Conservation (phyloP, 2,329 filamentous ascomycete species). For the Lachnellula occidentalis region DNA sequence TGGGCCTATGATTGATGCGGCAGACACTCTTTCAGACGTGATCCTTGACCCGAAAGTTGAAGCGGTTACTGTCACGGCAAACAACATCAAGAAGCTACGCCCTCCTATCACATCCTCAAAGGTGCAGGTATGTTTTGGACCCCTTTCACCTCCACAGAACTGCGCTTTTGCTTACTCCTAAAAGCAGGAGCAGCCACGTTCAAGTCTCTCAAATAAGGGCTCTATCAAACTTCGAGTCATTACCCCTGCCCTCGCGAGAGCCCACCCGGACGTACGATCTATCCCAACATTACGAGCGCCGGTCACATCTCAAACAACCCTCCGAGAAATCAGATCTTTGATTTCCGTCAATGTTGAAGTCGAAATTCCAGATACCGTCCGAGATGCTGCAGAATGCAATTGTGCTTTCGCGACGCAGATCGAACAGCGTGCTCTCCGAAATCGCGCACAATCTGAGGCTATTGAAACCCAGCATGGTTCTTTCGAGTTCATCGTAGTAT, state of each 20-base stretch:
- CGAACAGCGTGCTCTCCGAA: not conserved
- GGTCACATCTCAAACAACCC: not conserved
- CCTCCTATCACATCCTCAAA: no score
- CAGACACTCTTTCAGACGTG: not conserved
- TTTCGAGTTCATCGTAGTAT: not conserved
- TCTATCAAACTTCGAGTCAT: not conserved
- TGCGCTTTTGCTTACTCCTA: not conserved
- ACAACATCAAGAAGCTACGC: not conserved
- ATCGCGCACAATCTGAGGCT: not conserved
- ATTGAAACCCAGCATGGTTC: not conserved
- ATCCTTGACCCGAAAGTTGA: not conserved
- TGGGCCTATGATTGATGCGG: not conserved
- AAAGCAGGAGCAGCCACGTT: not conserved
- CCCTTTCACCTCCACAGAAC: no score
- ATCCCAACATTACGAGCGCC: not conserved
- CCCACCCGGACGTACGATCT: not conserved
- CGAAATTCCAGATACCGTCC: not conserved
- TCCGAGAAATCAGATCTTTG: not conserved
- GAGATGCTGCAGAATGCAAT: not conserved
- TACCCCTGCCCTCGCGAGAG: conserved; percentile 1
- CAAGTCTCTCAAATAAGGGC: not conserved
- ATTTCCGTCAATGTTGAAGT: not conserved
- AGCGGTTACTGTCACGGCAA: not conserved
- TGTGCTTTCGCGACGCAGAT: conserved; percentile 1
- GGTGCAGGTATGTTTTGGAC: not conserved